phyloP scores from a whole-genome alignment of 495 filamentous ascomycete species.

The Hypoxylon crocopeplum region DNA sequence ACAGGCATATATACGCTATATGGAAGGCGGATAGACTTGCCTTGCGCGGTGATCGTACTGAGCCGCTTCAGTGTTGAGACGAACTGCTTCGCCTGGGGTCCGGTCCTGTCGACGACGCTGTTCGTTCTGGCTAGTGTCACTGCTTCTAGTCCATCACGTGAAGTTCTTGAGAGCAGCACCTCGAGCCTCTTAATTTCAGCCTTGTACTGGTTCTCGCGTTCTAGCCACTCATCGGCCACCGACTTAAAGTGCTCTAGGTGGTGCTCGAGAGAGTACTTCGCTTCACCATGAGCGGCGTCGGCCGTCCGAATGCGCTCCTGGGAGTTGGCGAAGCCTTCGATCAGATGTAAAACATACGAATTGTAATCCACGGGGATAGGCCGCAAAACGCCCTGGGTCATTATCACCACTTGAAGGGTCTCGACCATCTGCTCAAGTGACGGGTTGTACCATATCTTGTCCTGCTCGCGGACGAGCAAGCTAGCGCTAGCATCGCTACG shows the following conservation, averaged over 20 bases:
- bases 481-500: neutral
- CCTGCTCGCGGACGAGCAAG: slow-evolving; percentile 30
- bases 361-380: slow-evolving; percentile 48
- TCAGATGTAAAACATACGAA: slow-evolving; percentile 47
- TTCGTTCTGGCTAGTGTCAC: slow-evolving; percentile 53
- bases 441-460: slow-evolving; percentile 49
- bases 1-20: neutral
- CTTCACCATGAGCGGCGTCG: slow-evolving; percentile 37
- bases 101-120: slow-evolving; percentile 49
- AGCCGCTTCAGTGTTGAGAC: slow-evolving; percentile 42
- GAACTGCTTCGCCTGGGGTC: slow-evolving; percentile 38
- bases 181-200: slow-evolving; percentile 58
- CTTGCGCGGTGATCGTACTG: slow-evolving; percentile 15
- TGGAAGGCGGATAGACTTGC: slow-evolving; percentile 2
- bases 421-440: slow-evolving; percentile 53
- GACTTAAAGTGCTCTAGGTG: slow-evolving; percentile 49
- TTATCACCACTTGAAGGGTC: slow-evolving; percentile 45
- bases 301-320: slow-evolving; percentile 18
- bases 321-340: slow-evolving; percentile 48
- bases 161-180: slow-evolving; percentile 52
- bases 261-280: slow-evolving; percentile 42
- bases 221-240: slow-evolving; percentile 51
- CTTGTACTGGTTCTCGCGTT: slow-evolving; percentile 50
- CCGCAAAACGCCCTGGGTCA: slow-evolving; percentile 38
- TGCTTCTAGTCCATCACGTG: slow-evolving; percentile 53